Evolutionary conservation across 2,329 filamentous ascomycete species (phyloP), one percentile per base, ranked within the genome.

Genomic region (Talaromyces sp.): DNA sequence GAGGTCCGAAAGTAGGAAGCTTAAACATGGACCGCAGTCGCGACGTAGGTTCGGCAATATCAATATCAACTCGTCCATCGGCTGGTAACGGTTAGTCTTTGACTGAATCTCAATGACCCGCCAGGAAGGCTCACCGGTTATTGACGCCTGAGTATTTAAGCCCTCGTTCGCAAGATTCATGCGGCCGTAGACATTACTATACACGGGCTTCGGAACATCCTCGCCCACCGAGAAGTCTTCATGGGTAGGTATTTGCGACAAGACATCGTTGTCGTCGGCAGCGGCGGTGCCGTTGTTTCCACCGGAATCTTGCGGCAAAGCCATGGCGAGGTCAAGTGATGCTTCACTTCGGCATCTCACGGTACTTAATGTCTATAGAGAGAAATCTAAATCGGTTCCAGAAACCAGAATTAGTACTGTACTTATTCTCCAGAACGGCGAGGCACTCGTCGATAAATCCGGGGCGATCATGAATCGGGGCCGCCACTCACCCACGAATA

Each of bases 61-160:
- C 88, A 77, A 95, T 92, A 70, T 92, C 87, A 69, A 95, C 83
- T 70, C 91, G 86, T 25, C 91, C 91, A 77, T 93, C 88, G 64
- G 85, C 89, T 86, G 69, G 44, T 57, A 23, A 35, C 18, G 16
- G 55, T 59, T 42, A 50, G 62, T 23, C 42, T 16, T n/a, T 2
- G 23, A 46, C 9, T 42, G 37, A 16, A 21, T 48, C 37, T 25
- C 46, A 33, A 33, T 1, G 35, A 33, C 6, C 11, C 6, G 5
- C 37, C n/a, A 14, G 21, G 3, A 48, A 18, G 52, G 35, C 57
- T 37, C 18, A 63, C 62, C 33, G 21, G 57, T 63, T 39, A 63
- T 63, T 4, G 50, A 44, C 28, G 62, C 62, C 40, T 63, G 62
- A n/a, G 62, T 63, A 33, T 57, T 63, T 2, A 63, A 37, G 25